phyloP scores from a whole-genome alignment of 768 basidiomycete species.

The Rhodosporidiobolus sp. region DNA sequence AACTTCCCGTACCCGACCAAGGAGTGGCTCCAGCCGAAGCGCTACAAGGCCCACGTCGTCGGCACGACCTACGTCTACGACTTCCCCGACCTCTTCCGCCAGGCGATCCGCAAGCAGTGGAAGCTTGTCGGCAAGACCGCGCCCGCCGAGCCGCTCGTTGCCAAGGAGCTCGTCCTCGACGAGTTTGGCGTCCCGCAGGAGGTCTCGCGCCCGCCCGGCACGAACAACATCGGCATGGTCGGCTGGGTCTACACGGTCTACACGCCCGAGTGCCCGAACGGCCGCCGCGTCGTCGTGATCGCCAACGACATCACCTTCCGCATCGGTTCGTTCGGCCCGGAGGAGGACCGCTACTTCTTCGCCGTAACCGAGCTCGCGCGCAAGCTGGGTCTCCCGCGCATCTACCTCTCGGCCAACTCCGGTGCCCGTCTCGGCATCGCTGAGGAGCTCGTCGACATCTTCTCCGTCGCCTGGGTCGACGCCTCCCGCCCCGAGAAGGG shows the following conservation, averaged over 20 bases:
- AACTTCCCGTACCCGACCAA: constrained; percentile 92
- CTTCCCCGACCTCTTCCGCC: constrained; percentile 98
- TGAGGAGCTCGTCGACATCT: constrained; percentile 81
- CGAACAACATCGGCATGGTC: constrained; percentile 95
- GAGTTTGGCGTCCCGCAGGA: constrained; percentile 87
- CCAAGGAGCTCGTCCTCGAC: constrained; percentile 87
- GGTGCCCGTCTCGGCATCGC: constrained; percentile 95
- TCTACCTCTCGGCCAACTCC: constrained; percentile 98
- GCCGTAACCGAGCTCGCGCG: constrained; percentile 92
- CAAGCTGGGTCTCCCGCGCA: constrained; percentile 77
- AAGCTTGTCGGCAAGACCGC: constrained; percentile 61
- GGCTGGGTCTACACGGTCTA: constrained; percentile 90
- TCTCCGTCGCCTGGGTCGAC: constrained; percentile 89
- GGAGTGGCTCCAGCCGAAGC: constrained; percentile 95
- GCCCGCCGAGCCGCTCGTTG: constrained; percentile 75
- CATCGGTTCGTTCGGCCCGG: constrained; percentile 95
- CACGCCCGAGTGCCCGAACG: constrained; percentile 87
- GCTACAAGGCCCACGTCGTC: constrained; percentile 96
- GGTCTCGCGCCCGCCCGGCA: constrained; percentile 86
- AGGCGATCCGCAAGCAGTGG: constrained; percentile 93
- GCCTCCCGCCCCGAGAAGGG: constrained; percentile 83
- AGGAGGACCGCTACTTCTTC: constrained; percentile 94
- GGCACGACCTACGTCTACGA: constrained; percentile 99
- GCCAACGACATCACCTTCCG: constrained; percentile 99
- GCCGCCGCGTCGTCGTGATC: constrained; percentile 81